Conservation (phyloP, 371 early-diverging fungal species). For the Lichtheimia ornata region DNA sequence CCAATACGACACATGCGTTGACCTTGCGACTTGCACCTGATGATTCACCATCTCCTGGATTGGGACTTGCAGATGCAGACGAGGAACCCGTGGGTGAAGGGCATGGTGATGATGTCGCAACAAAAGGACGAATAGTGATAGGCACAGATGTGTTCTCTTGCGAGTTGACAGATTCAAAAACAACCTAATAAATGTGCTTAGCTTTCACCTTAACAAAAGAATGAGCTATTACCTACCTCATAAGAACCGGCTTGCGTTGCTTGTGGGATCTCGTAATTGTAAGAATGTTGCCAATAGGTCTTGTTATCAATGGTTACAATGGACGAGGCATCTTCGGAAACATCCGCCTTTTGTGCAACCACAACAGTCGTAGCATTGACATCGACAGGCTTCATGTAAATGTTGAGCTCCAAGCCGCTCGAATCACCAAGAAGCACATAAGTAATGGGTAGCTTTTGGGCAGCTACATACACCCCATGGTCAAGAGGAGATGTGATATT, state of each 20-base stretch:
- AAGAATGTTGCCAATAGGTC: conserved; percentile 25
- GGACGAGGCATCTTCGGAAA: conserved; percentile 20
- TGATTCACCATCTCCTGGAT: too few species aligned
- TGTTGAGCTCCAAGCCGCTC: conserved; percentile 19
- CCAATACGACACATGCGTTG: not conserved
- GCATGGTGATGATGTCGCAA: conserved; percentile 9
- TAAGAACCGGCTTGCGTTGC: conserved; percentile 19
- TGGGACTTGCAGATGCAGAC: conserved; percentile 7
- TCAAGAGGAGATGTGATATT: conserved; percentile 26
- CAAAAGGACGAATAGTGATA: conserved; percentile 21
- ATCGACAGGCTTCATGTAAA: conserved; percentile 17
- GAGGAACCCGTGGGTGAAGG: conserved; percentile 5
- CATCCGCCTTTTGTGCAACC: conserved; percentile 26
- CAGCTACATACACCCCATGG: conserved; percentile 27
- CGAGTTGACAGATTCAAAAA: conserved; percentile 21
- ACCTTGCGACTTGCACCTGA: too few species aligned
- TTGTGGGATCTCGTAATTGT: conserved; percentile 22
- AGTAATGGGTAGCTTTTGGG: conserved; percentile 26
- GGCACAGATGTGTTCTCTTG: conserved; percentile 24
- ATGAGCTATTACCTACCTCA: conserved; percentile 10
- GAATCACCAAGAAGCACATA: conserved; percentile 21
- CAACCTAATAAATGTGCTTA: conserved; percentile 11
- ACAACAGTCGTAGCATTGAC: conserved; percentile 11
- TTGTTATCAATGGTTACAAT: conserved; percentile 15
- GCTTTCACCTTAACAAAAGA: not conserved